These are phyloP conservation scores for Hermanozyma aechmeae DNA, from an alignment of 805 yeast species.

Conservation along the genomic window DNA sequence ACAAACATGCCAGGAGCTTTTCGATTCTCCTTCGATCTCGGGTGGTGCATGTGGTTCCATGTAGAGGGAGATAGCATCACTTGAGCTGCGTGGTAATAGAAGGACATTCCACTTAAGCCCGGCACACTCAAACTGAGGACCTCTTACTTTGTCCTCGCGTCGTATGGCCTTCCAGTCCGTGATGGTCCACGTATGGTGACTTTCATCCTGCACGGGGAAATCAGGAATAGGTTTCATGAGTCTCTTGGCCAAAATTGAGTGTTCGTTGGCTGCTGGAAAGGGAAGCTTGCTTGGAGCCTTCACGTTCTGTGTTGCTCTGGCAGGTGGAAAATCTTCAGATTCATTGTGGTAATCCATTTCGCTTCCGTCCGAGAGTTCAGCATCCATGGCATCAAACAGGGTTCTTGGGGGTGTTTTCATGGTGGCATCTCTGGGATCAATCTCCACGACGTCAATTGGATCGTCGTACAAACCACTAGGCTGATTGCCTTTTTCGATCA, in stretches of 20 bases:
- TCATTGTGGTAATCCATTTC: too few relatives aligned
- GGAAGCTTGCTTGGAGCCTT: too few relatives aligned
- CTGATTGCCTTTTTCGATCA: too few relatives aligned
- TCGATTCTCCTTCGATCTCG: slow-evolving; percentile 13
- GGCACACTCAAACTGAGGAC: slow-evolving; percentile 45
- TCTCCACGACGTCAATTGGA: too few relatives aligned
- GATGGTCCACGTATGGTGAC: slow-evolving; percentile 41
- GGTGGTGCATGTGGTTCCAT: slow-evolving; percentile 54
- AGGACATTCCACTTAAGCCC: slow-evolving; percentile 61
- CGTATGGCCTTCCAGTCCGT: slow-evolving; percentile 34
- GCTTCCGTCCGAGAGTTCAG: too few relatives aligned
- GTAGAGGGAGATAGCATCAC: slow-evolving; percentile 56
- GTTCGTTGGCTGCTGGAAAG: not conserved
- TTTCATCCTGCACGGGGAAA: slow-evolving; percentile 26
- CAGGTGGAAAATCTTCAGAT: too few relatives aligned
- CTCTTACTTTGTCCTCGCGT: slow-evolving; percentile 35
- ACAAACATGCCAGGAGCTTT: slow-evolving; percentile 68
- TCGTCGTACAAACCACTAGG: too few relatives aligned
- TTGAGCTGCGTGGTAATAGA: slow-evolving; percentile 71
- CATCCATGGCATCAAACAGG: too few relatives aligned
- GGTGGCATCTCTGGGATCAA: too few relatives aligned
- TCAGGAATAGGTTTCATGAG: slow-evolving; percentile 31
- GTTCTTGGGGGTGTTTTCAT: too few relatives aligned
- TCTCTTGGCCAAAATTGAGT: slow-evolving; percentile 10
- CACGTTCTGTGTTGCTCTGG: too few relatives aligned